These are phyloP conservation scores for Ceratocystis colombiana DNA, from an alignment of 2,329 filamentous ascomycete species.

Conservation along the genomic window DNA sequence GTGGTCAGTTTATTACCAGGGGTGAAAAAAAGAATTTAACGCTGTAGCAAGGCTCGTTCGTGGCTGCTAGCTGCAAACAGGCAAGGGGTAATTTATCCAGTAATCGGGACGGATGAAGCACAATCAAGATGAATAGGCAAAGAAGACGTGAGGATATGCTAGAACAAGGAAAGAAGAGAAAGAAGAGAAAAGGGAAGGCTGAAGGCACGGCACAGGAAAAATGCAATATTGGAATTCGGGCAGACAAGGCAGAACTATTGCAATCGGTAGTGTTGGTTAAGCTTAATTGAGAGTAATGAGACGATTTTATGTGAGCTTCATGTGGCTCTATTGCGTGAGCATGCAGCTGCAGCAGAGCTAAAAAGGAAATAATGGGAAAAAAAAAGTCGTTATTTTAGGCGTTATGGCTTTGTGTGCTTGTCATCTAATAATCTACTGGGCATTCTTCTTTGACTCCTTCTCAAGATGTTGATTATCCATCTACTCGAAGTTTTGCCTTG, in stretches of 20 bases:
- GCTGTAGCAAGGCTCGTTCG: background rate
- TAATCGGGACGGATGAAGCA: background rate
- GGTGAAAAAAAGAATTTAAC: constrained; percentile 4
- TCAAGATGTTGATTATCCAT: background rate
- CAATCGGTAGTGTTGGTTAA: no score
- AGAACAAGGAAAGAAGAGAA: background rate
- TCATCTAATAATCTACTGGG: no score
- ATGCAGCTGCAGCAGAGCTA: background rate
- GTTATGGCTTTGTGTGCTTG: background rate
- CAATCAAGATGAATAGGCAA: background rate
- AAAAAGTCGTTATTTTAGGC: background rate
- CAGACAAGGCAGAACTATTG: background rate
- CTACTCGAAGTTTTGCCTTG: background rate
- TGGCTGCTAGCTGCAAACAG: background rate
- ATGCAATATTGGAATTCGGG: background rate
- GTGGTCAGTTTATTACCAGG: background rate
- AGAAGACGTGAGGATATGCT: constrained; percentile 1
- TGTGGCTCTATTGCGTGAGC: no score
- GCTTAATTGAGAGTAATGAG: no score
- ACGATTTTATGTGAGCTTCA: no score
- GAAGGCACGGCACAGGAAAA: background rate
- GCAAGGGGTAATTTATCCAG: background rate
- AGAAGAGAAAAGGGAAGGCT: background rate
- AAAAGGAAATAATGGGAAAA: background rate
- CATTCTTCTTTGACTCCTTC: no score